These are phyloP conservation scores for Citrus cavaleriei DNA, from an alignment of 345 rosid species.

Conservation along the genomic window DNA sequence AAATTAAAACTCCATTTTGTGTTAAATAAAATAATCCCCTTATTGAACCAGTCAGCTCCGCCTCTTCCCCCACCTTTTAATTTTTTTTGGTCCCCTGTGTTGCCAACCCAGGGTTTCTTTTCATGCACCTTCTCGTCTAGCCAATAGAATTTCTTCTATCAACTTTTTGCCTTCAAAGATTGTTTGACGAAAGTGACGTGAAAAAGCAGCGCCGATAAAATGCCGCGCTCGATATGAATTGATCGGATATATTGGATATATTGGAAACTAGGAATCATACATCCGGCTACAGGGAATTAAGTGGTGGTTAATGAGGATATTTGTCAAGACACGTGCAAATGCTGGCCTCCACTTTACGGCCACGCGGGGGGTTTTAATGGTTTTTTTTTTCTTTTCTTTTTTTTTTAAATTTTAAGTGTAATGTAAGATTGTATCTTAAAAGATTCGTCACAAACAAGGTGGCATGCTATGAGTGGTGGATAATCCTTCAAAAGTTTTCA, in stretches of 20 bases:
- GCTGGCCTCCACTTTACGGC: background rate
- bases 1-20: background rate
- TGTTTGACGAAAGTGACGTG: background rate
- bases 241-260: too few species aligned
- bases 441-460: too few species aligned
- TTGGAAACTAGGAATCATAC: too few species aligned
- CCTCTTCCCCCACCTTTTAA: background rate
- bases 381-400: too few species aligned
- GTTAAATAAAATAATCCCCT: background rate
- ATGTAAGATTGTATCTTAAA: too few species aligned
- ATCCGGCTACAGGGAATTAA: background rate
- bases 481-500: too few species aligned
- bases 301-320: background rate
- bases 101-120: background rate
- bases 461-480: too few species aligned
- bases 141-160: background rate
- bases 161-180: background rate
- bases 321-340: background rate
- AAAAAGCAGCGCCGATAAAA: too few species aligned
- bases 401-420: too few species aligned
- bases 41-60: conserved; percentile 43
- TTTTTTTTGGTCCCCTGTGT: background rate
- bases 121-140: background rate
- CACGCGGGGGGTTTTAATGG: background rate
- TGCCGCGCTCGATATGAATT: too few species aligned